Conservation (phyloP, 1,139 yeast species). For the Magnusiomyces paraingens region DNA sequence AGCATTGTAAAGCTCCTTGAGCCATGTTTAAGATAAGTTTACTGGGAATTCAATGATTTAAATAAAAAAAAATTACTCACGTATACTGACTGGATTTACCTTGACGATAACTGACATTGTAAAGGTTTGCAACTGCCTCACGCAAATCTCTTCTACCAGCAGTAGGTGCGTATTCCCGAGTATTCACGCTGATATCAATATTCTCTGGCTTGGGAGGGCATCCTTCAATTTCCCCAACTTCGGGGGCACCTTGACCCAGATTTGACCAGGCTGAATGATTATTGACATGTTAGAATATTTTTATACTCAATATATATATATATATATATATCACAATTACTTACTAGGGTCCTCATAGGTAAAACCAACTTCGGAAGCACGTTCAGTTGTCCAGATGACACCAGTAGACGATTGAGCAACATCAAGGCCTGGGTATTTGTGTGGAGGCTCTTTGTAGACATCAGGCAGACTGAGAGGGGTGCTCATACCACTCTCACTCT, state of each 20-base stretch:
- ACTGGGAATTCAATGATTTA: too few relatives aligned
- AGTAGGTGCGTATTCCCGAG: conserved; percentile 60
- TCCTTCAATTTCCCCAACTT: conserved; percentile 59
- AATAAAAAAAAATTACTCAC: conserved; percentile 5
- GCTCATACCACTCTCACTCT: conserved; percentile 26
- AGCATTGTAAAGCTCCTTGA: too few relatives aligned
- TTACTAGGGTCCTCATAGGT: conserved; percentile 37
- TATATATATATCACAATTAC: too few relatives aligned
- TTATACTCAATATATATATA: too few relatives aligned
- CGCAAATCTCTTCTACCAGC: conserved; percentile 55
- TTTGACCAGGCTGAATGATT: conserved; percentile 45
- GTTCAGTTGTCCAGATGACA: conserved; percentile 63
- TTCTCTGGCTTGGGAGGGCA: conserved; percentile 52
- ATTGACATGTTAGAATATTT: too few relatives aligned
- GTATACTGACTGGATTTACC: conserved; percentile 50
- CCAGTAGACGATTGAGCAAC: conserved; percentile 61
- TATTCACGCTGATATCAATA: conserved; percentile 46
- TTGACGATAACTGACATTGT: conserved; percentile 52
- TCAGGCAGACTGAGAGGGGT: conserved; percentile 33
- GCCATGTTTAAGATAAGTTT: too few relatives aligned
- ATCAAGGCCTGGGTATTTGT: conserved; percentile 55
- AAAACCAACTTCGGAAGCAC: conserved; percentile 58
- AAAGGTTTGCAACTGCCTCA: conserved; percentile 56
- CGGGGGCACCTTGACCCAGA: conserved; percentile 68
- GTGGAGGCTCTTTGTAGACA: conserved; percentile 27